Evolutionary conservation across 495 filamentous ascomycete genomes (phyloP).

Genomic region (Penicillium goetzii): DNA sequence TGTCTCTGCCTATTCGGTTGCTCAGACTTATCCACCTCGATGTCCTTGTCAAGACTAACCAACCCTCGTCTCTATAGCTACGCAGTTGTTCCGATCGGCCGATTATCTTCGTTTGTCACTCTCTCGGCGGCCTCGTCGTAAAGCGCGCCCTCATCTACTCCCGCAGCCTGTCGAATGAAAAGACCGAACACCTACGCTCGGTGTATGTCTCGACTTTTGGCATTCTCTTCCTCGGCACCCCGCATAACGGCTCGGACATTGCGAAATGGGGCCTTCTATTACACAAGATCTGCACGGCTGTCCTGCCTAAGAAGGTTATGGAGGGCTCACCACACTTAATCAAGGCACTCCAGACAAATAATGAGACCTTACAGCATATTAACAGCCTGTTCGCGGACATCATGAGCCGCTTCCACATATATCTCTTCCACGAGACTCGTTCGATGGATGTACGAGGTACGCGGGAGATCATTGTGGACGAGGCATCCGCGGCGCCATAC

Average conservation of each 20-base stretch:
- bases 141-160: conserved; percentile 74
- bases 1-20: neutral
- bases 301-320: conserved; percentile 71
- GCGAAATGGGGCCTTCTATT: conserved; percentile 77
- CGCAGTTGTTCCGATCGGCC: conserved; percentile 61
- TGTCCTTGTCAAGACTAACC: neutral
- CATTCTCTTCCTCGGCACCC: conserved; percentile 86
- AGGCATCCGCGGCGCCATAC: conserved; percentile 73
- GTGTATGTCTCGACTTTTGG: conserved; percentile 84
- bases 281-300: conserved; percentile 70
- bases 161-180: conserved; percentile 62
- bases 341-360: conserved; percentile 73
- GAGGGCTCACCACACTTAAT: conserved; percentile 72
- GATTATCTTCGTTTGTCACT: conserved; percentile 86
- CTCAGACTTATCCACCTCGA: neutral
- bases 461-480: conserved; percentile 69
- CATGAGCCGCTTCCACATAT: conserved; percentile 71
- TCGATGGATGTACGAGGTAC: conserved; percentile 67
- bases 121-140: conserved; percentile 78
- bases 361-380: conserved; percentile 80
- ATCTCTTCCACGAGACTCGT: conserved; percentile 71
- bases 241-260: conserved; percentile 76
- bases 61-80: conserved; percentile 41
- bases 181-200: conserved; percentile 73
- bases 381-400: conserved; percentile 76